Percentiles rank a stretch among this genome's conserved stretches.
Conservation (phyloP, 106 monocot genomes). For the Allium cepa region DNA sequence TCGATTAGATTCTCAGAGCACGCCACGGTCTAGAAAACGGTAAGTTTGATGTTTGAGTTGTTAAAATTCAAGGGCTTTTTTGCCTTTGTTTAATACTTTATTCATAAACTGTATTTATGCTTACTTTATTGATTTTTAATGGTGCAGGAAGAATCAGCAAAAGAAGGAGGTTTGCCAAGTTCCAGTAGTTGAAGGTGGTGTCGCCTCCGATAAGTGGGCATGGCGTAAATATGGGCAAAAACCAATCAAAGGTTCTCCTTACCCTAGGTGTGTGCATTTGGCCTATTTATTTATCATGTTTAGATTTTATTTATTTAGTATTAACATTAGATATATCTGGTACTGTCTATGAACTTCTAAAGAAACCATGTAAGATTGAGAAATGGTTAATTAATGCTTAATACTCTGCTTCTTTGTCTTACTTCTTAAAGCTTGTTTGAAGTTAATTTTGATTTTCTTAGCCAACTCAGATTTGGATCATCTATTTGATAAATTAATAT, state of each 20-base stretch:
- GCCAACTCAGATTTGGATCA: background rate
- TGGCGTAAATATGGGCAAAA: slow-evolving; percentile 85
- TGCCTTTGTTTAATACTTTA: too few species aligned
- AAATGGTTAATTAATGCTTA: background rate
- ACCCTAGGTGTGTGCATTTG: slow-evolving; percentile 46
- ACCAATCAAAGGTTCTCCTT: too few species aligned
- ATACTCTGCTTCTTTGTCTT: too few species aligned
- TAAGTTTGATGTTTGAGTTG: background rate
- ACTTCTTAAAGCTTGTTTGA: background rate
- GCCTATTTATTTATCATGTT: slow-evolving; percentile 60
- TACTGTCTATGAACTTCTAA: background rate
- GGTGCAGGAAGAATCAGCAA: slow-evolving; percentile 60
- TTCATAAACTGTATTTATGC: background rate
- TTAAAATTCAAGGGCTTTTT: background rate
- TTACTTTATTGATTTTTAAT: background rate
- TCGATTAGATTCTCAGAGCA: background rate
- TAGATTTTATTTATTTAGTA: background rate
- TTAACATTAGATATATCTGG: background rate
- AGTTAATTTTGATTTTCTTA: background rate
- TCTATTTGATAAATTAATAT: background rate
- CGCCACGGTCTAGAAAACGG: background rate
- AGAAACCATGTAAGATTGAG: background rate
- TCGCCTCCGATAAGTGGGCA: slow-evolving; percentile 67
- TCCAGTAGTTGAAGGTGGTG: slow-evolving; percentile 24
- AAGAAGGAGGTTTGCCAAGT: slow-evolving; percentile 66